These are phyloP conservation scores for Phenoliferia sp. DNA, from an alignment of 1,284 basidiomycete species.

Conservation along the genomic window DNA sequence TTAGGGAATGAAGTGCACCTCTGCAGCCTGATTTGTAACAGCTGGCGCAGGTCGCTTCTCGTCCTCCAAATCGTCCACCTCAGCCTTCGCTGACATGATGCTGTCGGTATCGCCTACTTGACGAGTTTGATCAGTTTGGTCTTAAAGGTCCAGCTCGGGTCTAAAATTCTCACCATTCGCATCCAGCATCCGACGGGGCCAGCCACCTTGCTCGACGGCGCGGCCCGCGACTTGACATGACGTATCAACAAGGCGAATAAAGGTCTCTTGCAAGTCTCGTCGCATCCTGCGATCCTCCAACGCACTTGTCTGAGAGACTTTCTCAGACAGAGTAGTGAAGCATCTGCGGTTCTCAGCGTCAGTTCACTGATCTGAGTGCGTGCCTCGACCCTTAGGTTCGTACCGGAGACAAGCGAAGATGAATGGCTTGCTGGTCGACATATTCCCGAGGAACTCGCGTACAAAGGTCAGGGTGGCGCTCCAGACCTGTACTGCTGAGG, in stretches of 20 bases:
- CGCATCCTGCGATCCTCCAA: conserved; percentile 82
- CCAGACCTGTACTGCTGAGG: conserved; percentile 89
- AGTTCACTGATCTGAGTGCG: neutral
- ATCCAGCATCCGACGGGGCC: conserved; percentile 68
- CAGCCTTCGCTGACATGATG: conserved; percentile 8
- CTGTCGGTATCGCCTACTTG: conserved; percentile 21
- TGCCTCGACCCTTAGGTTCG: conserved; percentile 30
- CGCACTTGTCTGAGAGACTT: conserved; percentile 78
- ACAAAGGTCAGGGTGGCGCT: conserved; percentile 64
- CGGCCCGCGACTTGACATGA: conserved; percentile 69
- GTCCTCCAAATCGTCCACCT: conserved; percentile 6
- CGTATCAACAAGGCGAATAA: conserved; percentile 76
- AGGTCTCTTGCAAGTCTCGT: conserved; percentile 88
- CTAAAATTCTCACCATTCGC: conserved; percentile 20
- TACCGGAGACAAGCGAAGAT: conserved; percentile 71
- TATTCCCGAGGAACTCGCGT: conserved; percentile 65
- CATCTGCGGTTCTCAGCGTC: conserved; percentile 52
- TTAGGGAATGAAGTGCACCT: neutral
- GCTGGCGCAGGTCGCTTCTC: conserved; percentile 7
- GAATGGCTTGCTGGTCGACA: conserved; percentile 62
- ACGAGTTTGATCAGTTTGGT: too few species aligned
- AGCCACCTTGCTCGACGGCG: conserved; percentile 68
- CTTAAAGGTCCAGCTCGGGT: too few species aligned
- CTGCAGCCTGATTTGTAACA: neutral
- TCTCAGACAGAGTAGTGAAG: conserved; percentile 71